Evolutionary conservation across 2,329 filamentous ascomycete genomes (phyloP), one percentile per base, ranked within the genome.

Genomic region (Reticulascus tulasneorum): DNA sequence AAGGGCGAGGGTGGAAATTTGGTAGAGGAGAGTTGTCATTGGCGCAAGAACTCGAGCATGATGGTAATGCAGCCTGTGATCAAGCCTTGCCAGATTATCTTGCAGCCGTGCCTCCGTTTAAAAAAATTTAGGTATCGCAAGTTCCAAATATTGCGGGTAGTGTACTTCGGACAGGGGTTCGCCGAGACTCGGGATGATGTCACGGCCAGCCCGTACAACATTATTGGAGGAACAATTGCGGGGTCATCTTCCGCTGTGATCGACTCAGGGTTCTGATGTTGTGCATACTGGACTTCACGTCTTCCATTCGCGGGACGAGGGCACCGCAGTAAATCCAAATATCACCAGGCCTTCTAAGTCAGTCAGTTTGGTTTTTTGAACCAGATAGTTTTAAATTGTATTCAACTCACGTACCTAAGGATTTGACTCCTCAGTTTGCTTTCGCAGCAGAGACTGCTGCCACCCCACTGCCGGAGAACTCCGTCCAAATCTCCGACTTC

Each of bases 181-280:
- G 25, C 40, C 40, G 39, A 29, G 19, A 26, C 8, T 36, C 35
- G 42, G 42, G 37, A 45, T 45, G 42, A 45, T 43, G 42, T 45
- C 42, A 43, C 36, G 33, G 31, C 31, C 27, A 37, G 36, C 19
- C 30, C 34, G 15, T 25, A 31, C 11, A 5, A 21, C 18, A 15
- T 35, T 33, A 45, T 45, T 44, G 42, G 42, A 44, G 42, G 42
- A 45, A 40, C 15, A 40, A 44, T 45, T 44, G 40, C 36, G 42
- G 40, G 42, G 42, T 40, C 22, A 30, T 30, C 15, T 9, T 12
- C 10, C n/a, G n/a, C n/a, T n/a, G n/a, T n/a, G n/a, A n/a, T n/a
- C n/a, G n/a, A n/a, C n/a, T n/a, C n/a, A n/a, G n/a, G n/a, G n/a
- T n/a, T n/a, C n/a, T n/a, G n/a, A n/a, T n/a, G n/a, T n/a, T n/a